phyloP scores from a whole-genome alignment of 2,329 filamentous ascomycete genomes.

The Fusarium hainanense region DNA sequence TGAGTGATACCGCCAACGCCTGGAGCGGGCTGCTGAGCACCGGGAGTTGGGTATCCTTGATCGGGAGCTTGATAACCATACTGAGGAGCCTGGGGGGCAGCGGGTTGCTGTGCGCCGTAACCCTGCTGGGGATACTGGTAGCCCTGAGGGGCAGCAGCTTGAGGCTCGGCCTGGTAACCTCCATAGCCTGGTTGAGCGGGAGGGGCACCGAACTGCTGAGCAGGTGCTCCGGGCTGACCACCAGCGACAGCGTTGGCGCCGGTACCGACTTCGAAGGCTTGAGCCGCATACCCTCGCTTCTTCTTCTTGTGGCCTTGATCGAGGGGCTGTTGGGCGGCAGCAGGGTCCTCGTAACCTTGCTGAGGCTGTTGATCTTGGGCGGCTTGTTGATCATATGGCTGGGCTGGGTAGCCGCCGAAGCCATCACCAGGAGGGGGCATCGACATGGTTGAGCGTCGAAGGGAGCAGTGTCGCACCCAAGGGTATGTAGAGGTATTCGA shows the following conservation, averaged over 20 bases:
- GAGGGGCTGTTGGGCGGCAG: constrained; percentile 44
- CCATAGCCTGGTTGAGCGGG: constrained; percentile 65
- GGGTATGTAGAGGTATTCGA: constrained; percentile 28
- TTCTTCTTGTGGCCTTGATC: constrained; percentile 74
- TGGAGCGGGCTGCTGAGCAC: constrained; percentile 46
- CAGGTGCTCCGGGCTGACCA: constrained; percentile 55
- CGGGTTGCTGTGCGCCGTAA: constrained; percentile 58
- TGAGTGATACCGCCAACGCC: constrained; percentile 78
- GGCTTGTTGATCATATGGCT: constrained; percentile 61
- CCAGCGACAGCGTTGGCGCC: constrained; percentile 80
- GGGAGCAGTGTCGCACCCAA: constrained; percentile 45
- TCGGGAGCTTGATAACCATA: constrained; percentile 76
- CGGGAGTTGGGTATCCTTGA: constrained; percentile 70
- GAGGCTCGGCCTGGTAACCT: constrained; percentile 65
- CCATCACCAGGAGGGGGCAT: constrained; percentile 65
- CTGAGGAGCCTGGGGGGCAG: constrained; percentile 52
- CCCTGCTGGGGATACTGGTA: constrained; percentile 58
- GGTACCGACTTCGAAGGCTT: constrained; percentile 91
- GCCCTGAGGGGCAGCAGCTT: constrained; percentile 52
- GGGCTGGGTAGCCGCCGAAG: constrained; percentile 51
- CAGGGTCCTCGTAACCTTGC: constrained; percentile 53
- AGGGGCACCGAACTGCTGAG: constrained; percentile 60
- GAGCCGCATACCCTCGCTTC: constrained; percentile 93
- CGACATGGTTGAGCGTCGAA: constrained; percentile 60
- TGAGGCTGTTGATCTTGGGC: constrained; percentile 54